Percentiles rank a stretch among this genome's conserved stretches.
phyloP scores from a whole-genome alignment of 2,329 filamentous ascomycete genomes.

The Cercospora canescens region DNA sequence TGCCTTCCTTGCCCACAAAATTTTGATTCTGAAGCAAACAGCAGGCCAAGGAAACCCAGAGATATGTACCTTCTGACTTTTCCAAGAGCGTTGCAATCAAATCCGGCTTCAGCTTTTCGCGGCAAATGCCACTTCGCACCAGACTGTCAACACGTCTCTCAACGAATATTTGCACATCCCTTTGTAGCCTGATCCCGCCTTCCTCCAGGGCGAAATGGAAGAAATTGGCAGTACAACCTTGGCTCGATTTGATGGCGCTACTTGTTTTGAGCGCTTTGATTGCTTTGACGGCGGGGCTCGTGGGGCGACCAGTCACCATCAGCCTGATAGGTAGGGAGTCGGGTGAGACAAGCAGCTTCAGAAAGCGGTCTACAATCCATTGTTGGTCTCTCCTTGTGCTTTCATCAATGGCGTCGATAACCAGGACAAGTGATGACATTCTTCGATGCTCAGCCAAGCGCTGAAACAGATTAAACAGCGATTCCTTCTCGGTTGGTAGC shows the following conservation, averaged over 20 bases:
- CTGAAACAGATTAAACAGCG: conserved; percentile 1
- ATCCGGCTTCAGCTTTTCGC: background rate
- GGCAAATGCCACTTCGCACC: conserved; percentile 1
- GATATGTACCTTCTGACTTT: background rate
- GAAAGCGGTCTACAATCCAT: background rate
- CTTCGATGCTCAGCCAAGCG: background rate
- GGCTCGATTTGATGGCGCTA: background rate
- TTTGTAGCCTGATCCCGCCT: background rate
- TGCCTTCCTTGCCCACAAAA: background rate
- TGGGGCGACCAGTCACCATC: background rate
- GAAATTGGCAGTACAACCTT: background rate
- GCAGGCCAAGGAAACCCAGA: conserved; percentile 3
- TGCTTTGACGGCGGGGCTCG: background rate
- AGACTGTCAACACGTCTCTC: background rate
- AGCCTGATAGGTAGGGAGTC: background rate
- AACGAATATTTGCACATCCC: background rate
- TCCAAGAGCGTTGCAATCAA: background rate
- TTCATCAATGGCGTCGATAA: conserved; percentile 3
- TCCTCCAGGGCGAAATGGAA: background rate
- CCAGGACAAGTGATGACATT: background rate
- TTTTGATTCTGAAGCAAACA: background rate
- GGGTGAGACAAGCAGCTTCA: background rate
- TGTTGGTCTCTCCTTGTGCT: background rate
- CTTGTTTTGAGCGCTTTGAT: background rate
- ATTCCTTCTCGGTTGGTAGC: background rate